Evolutionary conservation across 116 monocot species (phyloP).

Genomic region (Papilionanthe hybrid): DNA sequence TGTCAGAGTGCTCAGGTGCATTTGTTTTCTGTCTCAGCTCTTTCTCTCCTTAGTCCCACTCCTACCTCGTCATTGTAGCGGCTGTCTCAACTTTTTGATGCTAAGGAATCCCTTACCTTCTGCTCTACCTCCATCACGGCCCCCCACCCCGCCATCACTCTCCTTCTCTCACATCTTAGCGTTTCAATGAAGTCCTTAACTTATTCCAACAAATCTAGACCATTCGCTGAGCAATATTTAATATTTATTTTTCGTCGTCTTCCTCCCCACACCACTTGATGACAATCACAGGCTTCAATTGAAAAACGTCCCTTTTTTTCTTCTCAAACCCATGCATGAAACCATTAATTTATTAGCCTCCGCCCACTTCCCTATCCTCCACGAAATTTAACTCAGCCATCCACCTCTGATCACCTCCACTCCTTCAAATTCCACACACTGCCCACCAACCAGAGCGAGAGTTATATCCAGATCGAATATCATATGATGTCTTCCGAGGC

Average conservation of each 20-base stretch:
- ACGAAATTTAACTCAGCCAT: slow-evolving; percentile 14
- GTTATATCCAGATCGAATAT: background rate
- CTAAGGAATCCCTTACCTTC: slow-evolving; percentile 4
- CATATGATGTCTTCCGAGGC: background rate
- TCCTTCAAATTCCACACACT: background rate
- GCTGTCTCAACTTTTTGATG: slow-evolving; percentile 10
- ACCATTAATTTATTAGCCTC: slow-evolving; percentile 8
- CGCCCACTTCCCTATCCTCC: slow-evolving; percentile 16
- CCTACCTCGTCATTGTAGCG: slow-evolving; percentile 2
- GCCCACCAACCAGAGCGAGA: background rate
- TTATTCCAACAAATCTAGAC: background rate
- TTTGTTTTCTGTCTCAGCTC: slow-evolving; percentile 10
- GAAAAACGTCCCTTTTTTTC: slow-evolving; percentile 6
- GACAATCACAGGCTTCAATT: slow-evolving; percentile 26
- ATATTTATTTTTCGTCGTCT: background rate
- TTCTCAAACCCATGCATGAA: slow-evolving; percentile 24
- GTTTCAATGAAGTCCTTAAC: background rate
- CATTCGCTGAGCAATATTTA: background rate
- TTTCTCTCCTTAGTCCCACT: slow-evolving; percentile 16
- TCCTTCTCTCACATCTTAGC: background rate
- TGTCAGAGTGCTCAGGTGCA: slow-evolving; percentile 12
- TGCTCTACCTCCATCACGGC: background rate
- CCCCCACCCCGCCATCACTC: background rate
- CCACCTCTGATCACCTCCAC: slow-evolving; percentile 2
- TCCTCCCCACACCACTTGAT: slow-evolving; percentile 12